phyloP scores from a whole-genome alignment of 2,329 filamentous ascomycete genomes.

The Xylaria arbuscula region DNA sequence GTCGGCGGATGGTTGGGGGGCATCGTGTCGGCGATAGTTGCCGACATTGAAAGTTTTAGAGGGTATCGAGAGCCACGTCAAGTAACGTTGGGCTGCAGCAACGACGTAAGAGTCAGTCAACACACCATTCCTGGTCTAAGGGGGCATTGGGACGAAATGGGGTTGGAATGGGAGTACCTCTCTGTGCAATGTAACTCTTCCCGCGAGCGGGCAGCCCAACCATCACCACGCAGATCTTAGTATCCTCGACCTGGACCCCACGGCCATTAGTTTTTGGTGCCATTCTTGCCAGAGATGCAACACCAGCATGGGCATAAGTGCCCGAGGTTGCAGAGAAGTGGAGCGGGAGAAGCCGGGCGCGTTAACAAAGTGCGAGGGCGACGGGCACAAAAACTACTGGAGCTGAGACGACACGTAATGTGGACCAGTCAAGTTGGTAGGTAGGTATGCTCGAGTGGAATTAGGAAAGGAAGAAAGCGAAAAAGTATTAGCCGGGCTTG shows the following conservation, averaged over 20 bases:
- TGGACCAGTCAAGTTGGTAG: slow-evolving; percentile 14
- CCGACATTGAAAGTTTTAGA: slow-evolving; percentile 98
- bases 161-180: slow-evolving; percentile 68
- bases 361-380: slow-evolving; percentile 7
- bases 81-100: slow-evolving; percentile 82
- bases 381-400: slow-evolving; percentile 16
- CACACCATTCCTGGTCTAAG: neutral
- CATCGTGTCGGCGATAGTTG: slow-evolving; percentile 89
- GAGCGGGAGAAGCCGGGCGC: slow-evolving; percentile 18
- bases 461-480: slow-evolving; percentile 11
- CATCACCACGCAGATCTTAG: slow-evolving; percentile 98
- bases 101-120: slow-evolving; percentile 25
- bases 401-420: neutral
- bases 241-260: slow-evolving; percentile 91
- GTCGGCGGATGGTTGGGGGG: slow-evolving; percentile 88
- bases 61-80: slow-evolving; percentile 95
- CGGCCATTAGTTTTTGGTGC: slow-evolving; percentile 67
- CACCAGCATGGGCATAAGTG: slow-evolving; percentile 43
- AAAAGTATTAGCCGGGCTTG: slow-evolving; percentile 7
- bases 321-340: slow-evolving; percentile 12
- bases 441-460: slow-evolving; percentile 23
- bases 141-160: slow-evolving; percentile 1
- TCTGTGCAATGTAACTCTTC: slow-evolving; percentile 97
- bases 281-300: slow-evolving; percentile 47
- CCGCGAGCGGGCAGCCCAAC: slow-evolving; percentile 94